Evolutionary conservation across 495 filamentous ascomycete species (phyloP).

Genomic region (Cercophora samala): DNA sequence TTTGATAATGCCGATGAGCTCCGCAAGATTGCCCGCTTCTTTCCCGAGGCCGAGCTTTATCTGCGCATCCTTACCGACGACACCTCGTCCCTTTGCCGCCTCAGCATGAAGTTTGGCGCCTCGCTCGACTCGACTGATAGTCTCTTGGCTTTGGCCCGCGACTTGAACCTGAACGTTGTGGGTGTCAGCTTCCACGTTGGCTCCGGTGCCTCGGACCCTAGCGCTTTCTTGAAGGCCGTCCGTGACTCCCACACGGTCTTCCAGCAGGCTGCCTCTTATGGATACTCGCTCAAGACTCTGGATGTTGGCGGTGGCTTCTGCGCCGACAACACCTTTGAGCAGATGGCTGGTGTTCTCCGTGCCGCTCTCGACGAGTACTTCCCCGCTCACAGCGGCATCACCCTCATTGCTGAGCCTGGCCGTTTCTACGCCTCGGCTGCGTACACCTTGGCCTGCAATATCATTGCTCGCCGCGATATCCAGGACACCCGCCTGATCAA

Average conservation of each 20-base stretch:
- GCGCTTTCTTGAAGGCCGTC: slow-evolving; percentile 84
- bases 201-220: slow-evolving; percentile 87
- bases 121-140: slow-evolving; percentile 73
- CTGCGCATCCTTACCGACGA: slow-evolving; percentile 95
- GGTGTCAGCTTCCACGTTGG: slow-evolving; percentile 98
- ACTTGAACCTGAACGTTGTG: slow-evolving; percentile 90
- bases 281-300: slow-evolving; percentile 77
- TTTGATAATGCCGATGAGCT: slow-evolving; percentile 98
- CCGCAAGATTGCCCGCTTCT: slow-evolving; percentile 91
- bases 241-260: slow-evolving; percentile 85
- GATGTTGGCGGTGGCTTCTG: slow-evolving; percentile 95
- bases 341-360: slow-evolving; percentile 77
- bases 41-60: slow-evolving; percentile 83
- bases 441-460: slow-evolving; percentile 86
- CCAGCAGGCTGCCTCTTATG: slow-evolving; percentile 74
- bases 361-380: slow-evolving; percentile 82
- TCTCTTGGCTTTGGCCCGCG: slow-evolving; percentile 75
- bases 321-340: slow-evolving; percentile 75
- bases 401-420: slow-evolving; percentile 92
- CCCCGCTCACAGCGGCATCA: slow-evolving; percentile 64
- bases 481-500: slow-evolving; percentile 34
- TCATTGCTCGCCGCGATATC: slow-evolving; percentile 93
- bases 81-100: slow-evolving; percentile 84
- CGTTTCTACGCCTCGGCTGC: slow-evolving; percentile 92
- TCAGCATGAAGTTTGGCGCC: slow-evolving; percentile 96